A percentile compares a stretch with the other conserved stretches of the same genome.
Conservation (phyloP, 2,329 filamentous ascomycete species). For the Aspergillus unguis region DNA sequence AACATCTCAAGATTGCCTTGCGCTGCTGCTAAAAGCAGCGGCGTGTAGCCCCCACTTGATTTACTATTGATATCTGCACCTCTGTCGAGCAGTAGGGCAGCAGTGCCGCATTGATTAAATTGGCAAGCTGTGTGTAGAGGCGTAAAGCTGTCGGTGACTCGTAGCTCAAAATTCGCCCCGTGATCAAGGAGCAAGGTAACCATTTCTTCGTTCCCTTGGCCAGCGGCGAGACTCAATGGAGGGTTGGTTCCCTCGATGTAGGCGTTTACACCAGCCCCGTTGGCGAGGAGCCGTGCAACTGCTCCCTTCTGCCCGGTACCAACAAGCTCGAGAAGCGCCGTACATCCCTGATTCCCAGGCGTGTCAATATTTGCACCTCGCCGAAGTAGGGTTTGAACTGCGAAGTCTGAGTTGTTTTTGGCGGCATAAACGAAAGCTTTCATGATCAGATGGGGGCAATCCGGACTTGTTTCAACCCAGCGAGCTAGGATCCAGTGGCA, state of each 20-base stretch:
- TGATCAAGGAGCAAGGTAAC: constrained; percentile 3
- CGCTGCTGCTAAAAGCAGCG: constrained; percentile 1
- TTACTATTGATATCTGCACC: constrained; percentile 4
- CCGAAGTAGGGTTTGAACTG: constrained; percentile 15
- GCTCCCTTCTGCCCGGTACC: constrained; percentile 5
- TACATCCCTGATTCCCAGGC: constrained; percentile 2
- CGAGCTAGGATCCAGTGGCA: constrained; percentile 17
- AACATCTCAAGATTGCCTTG: constrained; percentile 8
- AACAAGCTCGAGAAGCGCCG: constrained; percentile 14
- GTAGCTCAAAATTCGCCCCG: constrained; percentile 5
- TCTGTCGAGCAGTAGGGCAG: constrained; percentile 1
- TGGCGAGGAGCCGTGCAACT: constrained; percentile 12
- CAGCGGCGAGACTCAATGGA: constrained; percentile 14
- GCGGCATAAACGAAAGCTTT: constrained; percentile 15
- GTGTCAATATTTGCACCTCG: constrained; percentile 19
- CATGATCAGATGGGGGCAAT: constrained; percentile 7
- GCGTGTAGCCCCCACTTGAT: constrained; percentile 2
- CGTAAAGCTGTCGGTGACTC: background rate
- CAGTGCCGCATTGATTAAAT: background rate
- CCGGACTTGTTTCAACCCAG: constrained; percentile 16
- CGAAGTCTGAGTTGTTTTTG: constrained; percentile 9
- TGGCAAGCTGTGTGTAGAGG: constrained; percentile 1
- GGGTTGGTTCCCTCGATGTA: background rate
- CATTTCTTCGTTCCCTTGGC: constrained; percentile 7
- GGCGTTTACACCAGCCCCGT: constrained; percentile 20